Evolutionary conservation across 331 rosid genomes (phyloP).

Genomic region (Malus hybrid): DNA sequence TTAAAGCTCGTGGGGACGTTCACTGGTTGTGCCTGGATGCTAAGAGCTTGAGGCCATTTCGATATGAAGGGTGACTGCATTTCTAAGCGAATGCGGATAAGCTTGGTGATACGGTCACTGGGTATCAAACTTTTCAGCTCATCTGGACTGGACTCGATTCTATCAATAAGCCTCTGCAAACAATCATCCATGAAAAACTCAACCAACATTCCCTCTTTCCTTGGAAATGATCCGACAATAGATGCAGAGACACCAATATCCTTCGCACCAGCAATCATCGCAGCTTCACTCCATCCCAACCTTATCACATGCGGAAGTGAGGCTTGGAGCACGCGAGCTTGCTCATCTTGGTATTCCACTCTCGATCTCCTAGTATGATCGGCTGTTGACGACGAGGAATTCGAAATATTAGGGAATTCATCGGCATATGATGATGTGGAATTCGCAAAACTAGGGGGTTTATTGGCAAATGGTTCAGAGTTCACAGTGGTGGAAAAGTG

Average conservation of each 20-base stretch:
- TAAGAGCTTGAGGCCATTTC: slow-evolving; percentile 93
- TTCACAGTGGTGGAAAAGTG: slow-evolving; percentile 35
- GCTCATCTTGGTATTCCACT: slow-evolving; percentile 59
- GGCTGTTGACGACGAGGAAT: slow-evolving; percentile 18
- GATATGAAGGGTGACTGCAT: slow-evolving; percentile 78
- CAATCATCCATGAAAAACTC: slow-evolving; percentile 98
- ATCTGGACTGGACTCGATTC: slow-evolving; percentile 45
- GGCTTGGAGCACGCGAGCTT: slow-evolving; percentile 67
- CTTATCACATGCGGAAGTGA: slow-evolving; percentile 61
- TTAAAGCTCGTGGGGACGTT: slow-evolving; percentile 79
- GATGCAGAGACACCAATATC: slow-evolving; percentile 77
- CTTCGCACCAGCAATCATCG: slow-evolving; percentile 77
- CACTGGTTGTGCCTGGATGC: slow-evolving; percentile 87
- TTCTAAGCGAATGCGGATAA: slow-evolving; percentile 71
- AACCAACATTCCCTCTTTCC: slow-evolving; percentile 83
- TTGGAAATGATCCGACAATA: slow-evolving; percentile 70
- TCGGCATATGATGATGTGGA: slow-evolving; percentile 15
- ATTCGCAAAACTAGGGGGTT: slow-evolving; percentile 26
- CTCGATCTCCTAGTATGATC: slow-evolving; percentile 13
- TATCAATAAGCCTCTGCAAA: slow-evolving; percentile 68
- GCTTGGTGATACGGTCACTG: slow-evolving; percentile 56
- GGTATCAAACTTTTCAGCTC: slow-evolving; percentile 54
- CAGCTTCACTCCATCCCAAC: slow-evolving; percentile 84
- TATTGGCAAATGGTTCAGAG: slow-evolving; percentile 36
- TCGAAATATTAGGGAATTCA: slow-evolving; percentile 27